Percentiles rank a stretch among this genome's conserved stretches.
Conservation (phyloP, 2,329 filamentous ascomycete species). For the Fusarium sp. region DNA sequence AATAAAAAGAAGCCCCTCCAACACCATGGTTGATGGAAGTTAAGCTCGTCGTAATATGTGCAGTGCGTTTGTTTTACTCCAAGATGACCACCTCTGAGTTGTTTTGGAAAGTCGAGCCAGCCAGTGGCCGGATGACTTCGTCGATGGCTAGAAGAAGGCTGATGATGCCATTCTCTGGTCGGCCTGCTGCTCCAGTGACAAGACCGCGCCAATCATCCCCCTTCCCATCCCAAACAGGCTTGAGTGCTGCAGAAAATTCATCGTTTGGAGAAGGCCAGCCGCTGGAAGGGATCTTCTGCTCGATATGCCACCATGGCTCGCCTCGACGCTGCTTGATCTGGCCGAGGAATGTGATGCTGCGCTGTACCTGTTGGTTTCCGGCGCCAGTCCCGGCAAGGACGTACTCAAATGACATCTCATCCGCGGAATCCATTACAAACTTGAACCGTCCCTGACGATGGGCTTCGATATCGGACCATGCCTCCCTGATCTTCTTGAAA, state of each 20-base stretch:
- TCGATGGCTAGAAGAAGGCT: conserved; percentile 60
- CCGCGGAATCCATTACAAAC: conserved; percentile 63
- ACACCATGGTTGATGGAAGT: conserved; percentile 28
- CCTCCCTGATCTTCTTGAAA: conserved; percentile 67
- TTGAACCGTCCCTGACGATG: conserved; percentile 59
- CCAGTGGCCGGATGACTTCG: conserved; percentile 53
- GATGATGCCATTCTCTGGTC: conserved; percentile 51
- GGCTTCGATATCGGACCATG: conserved; percentile 56
- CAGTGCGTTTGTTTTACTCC: conserved; percentile 23
- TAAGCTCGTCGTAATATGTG: conserved; percentile 4
- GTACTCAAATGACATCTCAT: conserved; percentile 68
- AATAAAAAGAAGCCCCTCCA: conserved; percentile 1
- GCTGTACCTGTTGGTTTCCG: conserved; percentile 40
- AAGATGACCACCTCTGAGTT: conserved; percentile 33
- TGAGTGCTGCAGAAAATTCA: conserved; percentile 52
- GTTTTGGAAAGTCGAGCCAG: conserved; percentile 9
- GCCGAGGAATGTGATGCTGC: conserved; percentile 62
- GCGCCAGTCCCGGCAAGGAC: conserved; percentile 45
- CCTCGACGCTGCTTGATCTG: conserved; percentile 59
- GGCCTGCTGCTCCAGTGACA: conserved; percentile 56
- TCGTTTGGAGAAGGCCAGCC: conserved; percentile 40
- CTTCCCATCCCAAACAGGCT: conserved; percentile 55
- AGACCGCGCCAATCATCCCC: conserved; percentile 61
- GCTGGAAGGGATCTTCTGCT: conserved; percentile 44
- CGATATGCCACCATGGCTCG: conserved; percentile 62